phyloP scores from a whole-genome alignment of 306 rosid genomes.

The Aeschynomene evenia region DNA sequence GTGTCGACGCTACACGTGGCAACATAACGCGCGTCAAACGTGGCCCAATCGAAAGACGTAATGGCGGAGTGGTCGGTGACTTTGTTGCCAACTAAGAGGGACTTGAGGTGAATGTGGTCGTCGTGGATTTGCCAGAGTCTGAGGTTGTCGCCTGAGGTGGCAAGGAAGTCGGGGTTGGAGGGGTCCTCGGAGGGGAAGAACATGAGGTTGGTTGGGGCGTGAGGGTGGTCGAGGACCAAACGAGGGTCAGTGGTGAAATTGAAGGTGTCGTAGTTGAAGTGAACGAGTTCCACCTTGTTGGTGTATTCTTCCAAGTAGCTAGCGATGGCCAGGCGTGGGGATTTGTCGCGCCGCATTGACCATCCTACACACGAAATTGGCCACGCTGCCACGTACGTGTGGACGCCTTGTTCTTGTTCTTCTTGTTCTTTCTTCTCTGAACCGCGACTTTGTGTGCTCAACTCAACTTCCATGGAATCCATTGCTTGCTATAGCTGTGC shows the following conservation, averaged over 20 bases:
- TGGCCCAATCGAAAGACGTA: constrained; percentile 63
- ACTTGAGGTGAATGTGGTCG: constrained; percentile 56
- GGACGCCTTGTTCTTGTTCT: constrained; percentile 44
- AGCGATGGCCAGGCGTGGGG: constrained; percentile 54
- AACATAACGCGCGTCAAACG: constrained; percentile 36
- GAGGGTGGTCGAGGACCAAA: constrained; percentile 58
- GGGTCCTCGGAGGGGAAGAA: constrained; percentile 61
- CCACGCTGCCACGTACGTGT: constrained; percentile 56
- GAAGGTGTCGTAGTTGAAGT: constrained; percentile 44
- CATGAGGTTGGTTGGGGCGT: constrained; percentile 67
- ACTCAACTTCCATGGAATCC: constrained; percentile 15
- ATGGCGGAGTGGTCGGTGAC: constrained; percentile 50
- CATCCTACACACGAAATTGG: constrained; percentile 56
- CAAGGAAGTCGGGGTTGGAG: constrained; percentile 52
- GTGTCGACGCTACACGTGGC: constrained; percentile 62
- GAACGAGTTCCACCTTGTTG: constrained; percentile 67
- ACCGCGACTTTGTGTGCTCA: constrained; percentile 39
- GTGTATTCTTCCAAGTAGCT: constrained; percentile 57
- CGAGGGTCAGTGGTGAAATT: constrained; percentile 49
- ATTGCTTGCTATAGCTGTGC: too few species aligned
- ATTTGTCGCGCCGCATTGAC: constrained; percentile 57
- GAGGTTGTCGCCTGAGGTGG: constrained; percentile 64
- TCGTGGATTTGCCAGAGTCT: constrained; percentile 65
- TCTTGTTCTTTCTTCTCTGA: too few species aligned
- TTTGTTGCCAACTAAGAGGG: constrained; percentile 49